Evolutionary conservation across 192 early-diverging fungal species (phyloP).

Genomic region (Coemansia sp.): DNA sequence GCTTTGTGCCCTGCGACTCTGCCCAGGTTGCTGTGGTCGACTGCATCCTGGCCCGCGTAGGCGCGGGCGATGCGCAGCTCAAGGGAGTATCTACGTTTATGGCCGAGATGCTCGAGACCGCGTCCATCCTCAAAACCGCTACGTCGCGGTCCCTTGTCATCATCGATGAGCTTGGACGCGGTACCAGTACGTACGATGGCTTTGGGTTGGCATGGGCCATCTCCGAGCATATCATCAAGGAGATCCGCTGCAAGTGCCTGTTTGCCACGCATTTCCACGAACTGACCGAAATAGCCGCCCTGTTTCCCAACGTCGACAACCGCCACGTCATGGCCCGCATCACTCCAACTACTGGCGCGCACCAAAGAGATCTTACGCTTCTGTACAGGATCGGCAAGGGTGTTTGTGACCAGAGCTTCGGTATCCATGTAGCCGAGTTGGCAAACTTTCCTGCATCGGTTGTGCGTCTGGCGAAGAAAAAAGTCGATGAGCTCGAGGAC

Average conservation of each 20-base stretch:
- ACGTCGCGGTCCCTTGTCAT: conserved; percentile 84
- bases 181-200: conserved; percentile 98
- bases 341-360: conserved; percentile 57
- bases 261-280: conserved; percentile 99
- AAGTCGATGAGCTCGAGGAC: conserved; percentile 86
- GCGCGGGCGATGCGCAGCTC: conserved; percentile 90
- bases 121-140: conserved; percentile 85
- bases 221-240: conserved; percentile 65
- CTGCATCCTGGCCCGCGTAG: conserved; percentile 87
- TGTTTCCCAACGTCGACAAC: conserved; percentile 76
- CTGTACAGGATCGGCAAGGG: conserved; percentile 83
- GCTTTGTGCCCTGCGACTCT: conserved; percentile 86
- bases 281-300: conserved; percentile 76
- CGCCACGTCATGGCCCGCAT: conserved; percentile 94
- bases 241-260: conserved; percentile 77
- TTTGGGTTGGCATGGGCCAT: conserved; percentile 98
- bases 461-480: conserved; percentile 80
- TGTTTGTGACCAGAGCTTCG: conserved; percentile 95
- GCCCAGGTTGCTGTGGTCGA: conserved; percentile 79
- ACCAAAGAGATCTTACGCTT: conserved; percentile 71
- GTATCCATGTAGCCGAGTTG: conserved; percentile 96
- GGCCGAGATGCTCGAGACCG: conserved; percentile 93
- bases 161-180: conserved; percentile 94
- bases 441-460: conserved; percentile 86
- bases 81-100: conserved; percentile 96